Conservation (phyloP, 495 filamentous ascomycete species). For the Lophiotrema nucula region DNA sequence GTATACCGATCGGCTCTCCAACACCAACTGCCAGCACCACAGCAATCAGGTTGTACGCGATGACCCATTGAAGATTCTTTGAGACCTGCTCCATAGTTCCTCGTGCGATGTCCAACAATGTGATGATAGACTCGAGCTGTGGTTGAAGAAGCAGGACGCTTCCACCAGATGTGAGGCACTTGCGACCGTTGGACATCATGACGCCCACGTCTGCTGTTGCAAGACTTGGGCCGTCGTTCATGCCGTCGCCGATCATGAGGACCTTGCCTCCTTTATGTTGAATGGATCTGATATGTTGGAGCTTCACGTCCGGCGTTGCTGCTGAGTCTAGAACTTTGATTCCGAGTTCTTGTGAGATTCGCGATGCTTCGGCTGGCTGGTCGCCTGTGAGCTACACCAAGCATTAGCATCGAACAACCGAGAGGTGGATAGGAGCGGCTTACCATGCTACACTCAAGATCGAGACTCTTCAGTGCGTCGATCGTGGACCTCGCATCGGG, state of each 20-base stretch:
- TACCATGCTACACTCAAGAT: no score
- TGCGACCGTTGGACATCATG: conserved; percentile 2
- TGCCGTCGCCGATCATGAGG: conserved; percentile 8
- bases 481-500: conserved; percentile 8
- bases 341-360: conserved; percentile 4
- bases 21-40: not conserved
- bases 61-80: not conserved
- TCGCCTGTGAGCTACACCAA: conserved; percentile 3
- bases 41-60: conserved; percentile 4
- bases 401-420: no score
- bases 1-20: not conserved
- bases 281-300: not conserved
- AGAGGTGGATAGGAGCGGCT: no score
- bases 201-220: conserved; percentile 8
- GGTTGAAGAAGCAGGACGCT: conserved; percentile 1
- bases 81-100: not conserved
- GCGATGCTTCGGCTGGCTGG: not conserved
- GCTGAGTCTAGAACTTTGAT: conserved; percentile 1
- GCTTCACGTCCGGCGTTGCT: not conserved
- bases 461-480: no score
- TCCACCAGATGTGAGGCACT: not conserved
- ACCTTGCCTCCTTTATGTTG: conserved; percentile 7
- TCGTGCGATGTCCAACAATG: not conserved
- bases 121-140: not conserved
- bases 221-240: conserved; percentile 4